Evolutionary conservation across 371 early-diverging fungal genomes (phyloP).

Genomic region (Mortierella sp.): DNA sequence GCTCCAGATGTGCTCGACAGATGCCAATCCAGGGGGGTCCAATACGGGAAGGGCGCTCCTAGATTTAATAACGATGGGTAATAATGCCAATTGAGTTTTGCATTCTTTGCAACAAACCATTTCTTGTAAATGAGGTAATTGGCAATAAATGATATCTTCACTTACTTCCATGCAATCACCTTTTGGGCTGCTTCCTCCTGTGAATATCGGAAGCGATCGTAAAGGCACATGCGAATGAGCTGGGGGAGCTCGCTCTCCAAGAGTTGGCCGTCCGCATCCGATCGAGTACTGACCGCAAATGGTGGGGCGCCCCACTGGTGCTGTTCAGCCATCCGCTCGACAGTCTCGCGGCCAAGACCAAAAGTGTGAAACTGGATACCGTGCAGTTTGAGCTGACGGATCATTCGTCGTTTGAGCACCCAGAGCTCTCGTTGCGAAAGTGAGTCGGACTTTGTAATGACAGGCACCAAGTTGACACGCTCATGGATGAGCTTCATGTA

Average conservation of each 20-base stretch:
- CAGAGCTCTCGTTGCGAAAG: conserved; percentile 43
- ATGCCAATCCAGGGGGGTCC: background rate
- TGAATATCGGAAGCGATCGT: conserved; percentile 34
- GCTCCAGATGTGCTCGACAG: conserved; percentile 9
- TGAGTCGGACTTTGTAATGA: conserved; percentile 50
- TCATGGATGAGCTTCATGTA: conserved; percentile 57
- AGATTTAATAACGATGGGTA: background rate
- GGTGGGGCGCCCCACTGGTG: conserved; percentile 48
- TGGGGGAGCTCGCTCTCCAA: conserved; percentile 36
- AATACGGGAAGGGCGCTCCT: conserved; percentile 1
- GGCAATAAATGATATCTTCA: background rate
- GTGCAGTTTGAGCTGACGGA: conserved; percentile 45
- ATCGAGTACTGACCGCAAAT: conserved; percentile 43
- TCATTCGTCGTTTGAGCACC: conserved; percentile 50
- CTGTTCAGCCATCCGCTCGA: conserved; percentile 36
- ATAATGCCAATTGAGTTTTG: background rate
- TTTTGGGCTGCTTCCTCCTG: conserved; percentile 51
- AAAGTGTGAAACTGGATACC: conserved; percentile 50
- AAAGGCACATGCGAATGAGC: conserved; percentile 39
- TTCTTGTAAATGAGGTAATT: background rate
- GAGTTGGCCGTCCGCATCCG: conserved; percentile 27
- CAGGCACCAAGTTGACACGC: conserved; percentile 46
- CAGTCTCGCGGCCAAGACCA: conserved; percentile 26
- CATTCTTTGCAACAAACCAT: background rate
- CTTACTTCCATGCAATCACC: conserved; percentile 52